These are phyloP conservation scores for Pseudoturritis turrita DNA, from an alignment of 345 rosid genomes.

Conservation along the genomic window DNA sequence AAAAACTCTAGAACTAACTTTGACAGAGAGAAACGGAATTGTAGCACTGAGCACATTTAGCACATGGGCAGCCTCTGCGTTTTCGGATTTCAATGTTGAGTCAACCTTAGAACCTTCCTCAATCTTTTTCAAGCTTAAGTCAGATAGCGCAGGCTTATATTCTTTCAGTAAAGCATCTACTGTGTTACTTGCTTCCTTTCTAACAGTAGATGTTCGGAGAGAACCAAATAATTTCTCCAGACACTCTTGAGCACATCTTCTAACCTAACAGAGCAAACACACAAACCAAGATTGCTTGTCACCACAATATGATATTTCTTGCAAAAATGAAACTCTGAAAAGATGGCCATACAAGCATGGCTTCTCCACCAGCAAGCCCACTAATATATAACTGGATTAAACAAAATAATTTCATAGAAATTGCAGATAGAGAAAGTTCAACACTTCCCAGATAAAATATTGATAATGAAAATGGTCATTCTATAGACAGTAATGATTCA, in stretches of 20 bases:
- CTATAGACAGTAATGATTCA: not conserved
- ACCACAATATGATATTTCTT: not conserved
- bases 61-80: constrained; percentile 66
- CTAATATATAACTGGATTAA: not conserved
- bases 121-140: constrained; percentile 27
- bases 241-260: constrained; percentile 79
- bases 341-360: not conserved
- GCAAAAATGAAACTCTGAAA: not conserved
- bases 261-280: constrained; percentile 45
- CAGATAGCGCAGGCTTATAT: constrained; percentile 34
- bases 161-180: constrained; percentile 43
- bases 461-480: not conserved
- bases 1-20: constrained; percentile 45
- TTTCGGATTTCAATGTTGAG: constrained; percentile 36
- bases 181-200: constrained; percentile 60
- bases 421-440: not conserved
- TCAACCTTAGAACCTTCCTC: constrained; percentile 47
- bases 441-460: not conserved
- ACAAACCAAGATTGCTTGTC: constrained; percentile 1
- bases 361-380: not conserved
- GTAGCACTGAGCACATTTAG: constrained; percentile 59
- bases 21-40: constrained; percentile 46
- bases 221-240: constrained; percentile 55
- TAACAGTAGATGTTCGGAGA: constrained; percentile 38
- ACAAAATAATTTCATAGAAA: not conserved